Evolutionary conservation across 2,329 filamentous ascomycete genomes (phyloP), one percentile per base, ranked within the genome.

Genomic region (Alternaria sp.): DNA sequence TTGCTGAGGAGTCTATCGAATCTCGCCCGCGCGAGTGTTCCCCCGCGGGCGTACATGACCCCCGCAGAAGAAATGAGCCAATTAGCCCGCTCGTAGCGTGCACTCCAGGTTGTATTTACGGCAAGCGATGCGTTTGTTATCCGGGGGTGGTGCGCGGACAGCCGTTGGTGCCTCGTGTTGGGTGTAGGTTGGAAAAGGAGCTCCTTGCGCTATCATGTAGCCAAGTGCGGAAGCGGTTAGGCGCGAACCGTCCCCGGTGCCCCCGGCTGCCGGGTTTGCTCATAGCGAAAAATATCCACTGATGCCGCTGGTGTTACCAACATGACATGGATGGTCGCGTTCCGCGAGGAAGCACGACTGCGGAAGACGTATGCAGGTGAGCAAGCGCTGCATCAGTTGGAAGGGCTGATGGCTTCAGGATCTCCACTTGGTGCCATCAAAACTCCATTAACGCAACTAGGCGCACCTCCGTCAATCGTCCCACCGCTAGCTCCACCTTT

Each of bases 371-470:
- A 59, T 59, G 52, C 56, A 34, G 56, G 51, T 45, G 33, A 29
- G 39, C 21, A n/a, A 37, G 29, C 36, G 26, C n/a, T 51, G 52
- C 51, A 45, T 46, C 39, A 34, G 45, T 21, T 58, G 39, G 17
- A 42, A 48, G 28, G 36, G 44, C 40, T 17, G 45, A 39, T 24
- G 51, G 45, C 45, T 40, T 31, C n/a, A 36, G 24, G 23, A 40
- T 51, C 51, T 56, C 51, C 51, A 55, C 56, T 51, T 41, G 45
- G 56, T 42, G 45, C 39, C 51, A 45, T 51, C 45, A 56, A 51
- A 51, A 56, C 39, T 33, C 46, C 28, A 58, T 59, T 56, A 56
- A 59, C 56, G 52, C 52, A 33, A 56, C 56, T 59, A 48, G 56
- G 51, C 37, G 34, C 5, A 34, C 51, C 45, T 37, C 56, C 52